Evolutionary conservation across 768 basidiomycete genomes (phyloP), one percentile per base, ranked within the genome.

Genomic region (Suillus alpinus): DNA sequence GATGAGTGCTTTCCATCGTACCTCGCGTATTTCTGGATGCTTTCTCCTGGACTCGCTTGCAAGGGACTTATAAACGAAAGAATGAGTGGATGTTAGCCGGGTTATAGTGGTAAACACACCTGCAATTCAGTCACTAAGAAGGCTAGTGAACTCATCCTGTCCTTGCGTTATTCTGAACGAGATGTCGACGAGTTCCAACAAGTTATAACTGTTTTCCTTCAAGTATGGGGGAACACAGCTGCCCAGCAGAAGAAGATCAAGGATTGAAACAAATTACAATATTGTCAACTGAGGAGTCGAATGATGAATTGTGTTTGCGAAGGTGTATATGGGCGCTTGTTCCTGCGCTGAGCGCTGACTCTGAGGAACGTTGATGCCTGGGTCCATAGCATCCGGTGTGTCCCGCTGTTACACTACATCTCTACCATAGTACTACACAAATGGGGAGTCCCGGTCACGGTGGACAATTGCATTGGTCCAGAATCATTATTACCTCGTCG

Each of bases 21-120:
- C 94, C 85, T 96, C 95, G 70, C 92, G 89, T 66, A 97, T 92
- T 71, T 97, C 95, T 23, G 94, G 92, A 73, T 95, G 88, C 67
- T 91, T 92, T 62, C 95, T 79, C 67, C 88, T 83, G 29, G 92
- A 93, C 78, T 96, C 95, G 67, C 89, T 92, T 9, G 93, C 86
- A 65, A 98, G 75, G 41, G 94, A 90, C 90, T 94, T 59, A 6
- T 8, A 61, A n/a, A 52, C 29, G 26, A 39, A 12, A 29, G 63
- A 49, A 62, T 59, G 20, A 31, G 50, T 36, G 63, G 47, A 29
- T 66, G 65, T 29, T 58, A 62, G 31, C 61, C n/a, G 60, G 20
- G 50, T 23, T 31, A 6, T 36, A 39, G 36, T 8, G 64, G 61
- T 56, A 61, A 47, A 36, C 57, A 61, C 63, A 85, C 86, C 81